phyloP scores from a whole-genome alignment of 2,329 filamentous ascomycete species.

The Neonectria faginata region DNA sequence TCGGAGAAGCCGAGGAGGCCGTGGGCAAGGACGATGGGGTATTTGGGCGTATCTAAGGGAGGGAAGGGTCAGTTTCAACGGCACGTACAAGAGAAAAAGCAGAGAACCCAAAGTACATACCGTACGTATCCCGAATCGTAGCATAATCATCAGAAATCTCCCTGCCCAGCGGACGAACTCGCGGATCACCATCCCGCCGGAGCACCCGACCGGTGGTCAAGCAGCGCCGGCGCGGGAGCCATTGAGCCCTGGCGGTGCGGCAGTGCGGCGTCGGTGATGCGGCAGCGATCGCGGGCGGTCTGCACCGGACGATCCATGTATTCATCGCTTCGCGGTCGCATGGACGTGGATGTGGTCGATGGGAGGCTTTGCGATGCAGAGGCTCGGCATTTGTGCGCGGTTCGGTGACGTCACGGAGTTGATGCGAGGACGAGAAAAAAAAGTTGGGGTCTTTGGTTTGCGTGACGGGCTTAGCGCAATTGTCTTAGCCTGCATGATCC shows the following conservation, averaged over 20 bases:
- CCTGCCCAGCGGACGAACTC: constrained; percentile 55
- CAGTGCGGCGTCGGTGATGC: background rate
- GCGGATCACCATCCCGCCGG: constrained; percentile 50
- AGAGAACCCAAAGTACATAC: constrained; percentile 45
- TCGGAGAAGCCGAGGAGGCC: constrained; percentile 74
- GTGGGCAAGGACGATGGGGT: constrained; percentile 74
- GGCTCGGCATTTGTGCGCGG: constrained; percentile 14
- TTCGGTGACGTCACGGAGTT: constrained; percentile 39
- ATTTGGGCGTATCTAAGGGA: constrained; percentile 63
- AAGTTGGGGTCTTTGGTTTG: background rate
- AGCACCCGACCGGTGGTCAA: constrained; percentile 31
- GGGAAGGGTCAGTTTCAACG: constrained; percentile 10
- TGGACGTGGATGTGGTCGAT: constrained; percentile 10
- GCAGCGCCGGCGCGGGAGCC: background rate
- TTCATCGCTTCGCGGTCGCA: constrained; percentile 38
- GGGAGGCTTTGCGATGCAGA: constrained; percentile 14
- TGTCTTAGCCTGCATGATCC: background rate
- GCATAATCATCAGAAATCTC: constrained; percentile 62
- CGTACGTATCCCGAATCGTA: constrained; percentile 57
- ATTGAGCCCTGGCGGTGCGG: constrained; percentile 17
- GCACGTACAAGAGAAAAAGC: background rate
- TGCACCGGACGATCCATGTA: constrained; percentile 35
- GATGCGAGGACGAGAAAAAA: constrained; percentile 1
- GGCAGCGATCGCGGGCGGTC: constrained; percentile 13
- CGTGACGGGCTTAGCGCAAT: background rate